Evolutionary conservation across 1,139 yeast species (phyloP).

Genomic region (Scheffersomyces lignicola): DNA sequence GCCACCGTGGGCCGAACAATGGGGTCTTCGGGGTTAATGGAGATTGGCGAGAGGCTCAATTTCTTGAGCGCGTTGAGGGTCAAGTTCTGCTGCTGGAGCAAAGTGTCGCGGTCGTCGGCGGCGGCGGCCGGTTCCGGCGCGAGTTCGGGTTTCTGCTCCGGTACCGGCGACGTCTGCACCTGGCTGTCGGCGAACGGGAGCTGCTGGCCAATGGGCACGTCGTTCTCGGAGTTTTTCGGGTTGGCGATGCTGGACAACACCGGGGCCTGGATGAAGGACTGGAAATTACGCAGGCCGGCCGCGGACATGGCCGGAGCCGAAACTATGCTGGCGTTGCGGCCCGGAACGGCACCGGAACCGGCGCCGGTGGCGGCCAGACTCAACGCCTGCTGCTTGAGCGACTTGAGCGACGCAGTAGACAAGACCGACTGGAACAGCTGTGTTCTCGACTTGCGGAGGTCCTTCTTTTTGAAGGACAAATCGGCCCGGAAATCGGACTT

Average conservation of each 20-base stretch:
- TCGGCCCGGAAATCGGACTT: slow-evolving; percentile 17
- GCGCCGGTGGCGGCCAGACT: slow-evolving; percentile 7
- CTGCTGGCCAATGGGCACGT: slow-evolving; percentile 44
- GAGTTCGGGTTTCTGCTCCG: slow-evolving; percentile 6
- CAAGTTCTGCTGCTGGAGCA: slow-evolving; percentile 42
- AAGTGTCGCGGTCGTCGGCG: slow-evolving; percentile 34
- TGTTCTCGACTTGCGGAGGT: slow-evolving; percentile 51
- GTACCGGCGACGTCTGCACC: slow-evolving; percentile 4
- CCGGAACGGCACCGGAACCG: slow-evolving; percentile 10
- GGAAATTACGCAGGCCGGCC: slow-evolving; percentile 36
- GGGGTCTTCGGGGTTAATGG: slow-evolving; percentile 21
- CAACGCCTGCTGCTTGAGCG: slow-evolving; percentile 35
- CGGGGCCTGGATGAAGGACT: slow-evolving; percentile 51
- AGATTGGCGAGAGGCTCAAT: slow-evolving; percentile 45
- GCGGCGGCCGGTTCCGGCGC: slow-evolving; percentile 7
- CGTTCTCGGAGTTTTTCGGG: slow-evolving; percentile 26
- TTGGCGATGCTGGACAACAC: slow-evolving; percentile 42
- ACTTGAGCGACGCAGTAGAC: slow-evolving; percentile 58
- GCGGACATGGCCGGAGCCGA: slow-evolving; percentile 6
- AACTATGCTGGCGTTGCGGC: slow-evolving; percentile 26
- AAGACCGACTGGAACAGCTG: slow-evolving; percentile 67
- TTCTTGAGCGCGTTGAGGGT: slow-evolving; percentile 49
- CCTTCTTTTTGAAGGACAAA: slow-evolving; percentile 52
- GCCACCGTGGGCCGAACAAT: neutral
- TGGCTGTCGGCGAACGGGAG: slow-evolving; percentile 36